These are phyloP conservation scores for Populus tremula DNA, from an alignment of 345 rosid species.

Conservation along the genomic window DNA sequence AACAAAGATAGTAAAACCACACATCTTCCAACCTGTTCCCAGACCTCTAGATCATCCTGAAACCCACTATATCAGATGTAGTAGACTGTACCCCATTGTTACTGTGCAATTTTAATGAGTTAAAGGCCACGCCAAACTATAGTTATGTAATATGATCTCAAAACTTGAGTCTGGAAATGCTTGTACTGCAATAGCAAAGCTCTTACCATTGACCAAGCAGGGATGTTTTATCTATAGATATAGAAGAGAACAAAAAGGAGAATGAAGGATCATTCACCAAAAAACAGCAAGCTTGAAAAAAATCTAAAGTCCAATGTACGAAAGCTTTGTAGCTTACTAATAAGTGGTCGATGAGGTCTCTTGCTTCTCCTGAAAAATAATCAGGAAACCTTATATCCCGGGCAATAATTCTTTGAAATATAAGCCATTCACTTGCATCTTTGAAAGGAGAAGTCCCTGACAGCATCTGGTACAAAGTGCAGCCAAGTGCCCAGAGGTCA, in stretches of 20 bases:
- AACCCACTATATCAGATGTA: not conserved
- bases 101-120: not conserved
- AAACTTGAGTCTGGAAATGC: not conserved
- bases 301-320: not conserved
- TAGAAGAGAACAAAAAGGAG: not conserved
- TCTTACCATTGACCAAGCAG: not conserved
- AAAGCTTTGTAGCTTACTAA: slow-evolving; percentile 54
- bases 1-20: not conserved
- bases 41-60: not conserved
- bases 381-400: slow-evolving; percentile 87
- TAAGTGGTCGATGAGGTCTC: slow-evolving; percentile 76
- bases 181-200: not conserved
- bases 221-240: not conserved
- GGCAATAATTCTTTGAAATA: slow-evolving; percentile 91
- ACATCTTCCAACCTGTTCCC: not conserved
- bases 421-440: slow-evolving; percentile 98
- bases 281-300: not conserved
- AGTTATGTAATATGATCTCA: not conserved
- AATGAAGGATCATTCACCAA: slow-evolving; percentile 5
- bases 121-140: not conserved
- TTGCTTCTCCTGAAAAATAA: slow-evolving; percentile 84
- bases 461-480: slow-evolving; percentile 99
- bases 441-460: slow-evolving; percentile 97
- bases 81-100: not conserved
- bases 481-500: slow-evolving; percentile 99